Evolutionary conservation across 2,329 filamentous ascomycete genomes (phyloP), one percentile per base, ranked within the genome.

Genomic region (Hymenoscyphus infarciens): DNA sequence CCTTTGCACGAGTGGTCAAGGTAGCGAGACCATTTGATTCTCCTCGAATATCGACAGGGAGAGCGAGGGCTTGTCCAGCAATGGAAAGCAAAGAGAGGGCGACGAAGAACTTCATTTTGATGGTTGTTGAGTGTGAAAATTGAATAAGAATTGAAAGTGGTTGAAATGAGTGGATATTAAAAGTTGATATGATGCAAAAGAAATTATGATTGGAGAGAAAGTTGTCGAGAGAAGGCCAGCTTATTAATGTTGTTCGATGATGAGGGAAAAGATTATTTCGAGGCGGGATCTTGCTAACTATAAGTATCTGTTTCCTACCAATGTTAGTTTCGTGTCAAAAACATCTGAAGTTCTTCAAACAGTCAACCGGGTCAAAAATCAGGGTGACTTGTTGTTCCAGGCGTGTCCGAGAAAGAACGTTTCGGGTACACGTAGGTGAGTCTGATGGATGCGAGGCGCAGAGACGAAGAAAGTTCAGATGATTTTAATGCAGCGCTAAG

Each of bases 61-160:
- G 58, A 27, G 64, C 55, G 25, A 64, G 64, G 55, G 64, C 62
- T 25, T 57, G 52, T 27, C 62, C 61, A 29, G 57, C 58, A 35
- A 68, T 38, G 19, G 67, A 61, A 27, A 68, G 62, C 22, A 61
- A 58, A 38, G 56, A 63, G 19, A 67, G 52, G 42, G 60, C 38
- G 56, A 59, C 15, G 19, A 61, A n/a, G 60, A 68, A 65, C 64
- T 64, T 64, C 67, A 67, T 68, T 49, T 52, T 66, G 62, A 64
- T 57, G 33, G 62, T 63, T 31, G 35, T 62, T 35, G 39, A 35
- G 49, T 60, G 45, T 27, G 25, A 53, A 31, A 56, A 45, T 55
- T 11, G 3, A 25, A 22, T 25, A 52, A 52, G 42, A 52, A 52
- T 22, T 11, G 22, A 52, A 52, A 52, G 19, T 1, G 1, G 13